Evolutionary conservation across 1,284 basidiomycete genomes (phyloP).

Genomic region (Limonomyces culmigenus): DNA sequence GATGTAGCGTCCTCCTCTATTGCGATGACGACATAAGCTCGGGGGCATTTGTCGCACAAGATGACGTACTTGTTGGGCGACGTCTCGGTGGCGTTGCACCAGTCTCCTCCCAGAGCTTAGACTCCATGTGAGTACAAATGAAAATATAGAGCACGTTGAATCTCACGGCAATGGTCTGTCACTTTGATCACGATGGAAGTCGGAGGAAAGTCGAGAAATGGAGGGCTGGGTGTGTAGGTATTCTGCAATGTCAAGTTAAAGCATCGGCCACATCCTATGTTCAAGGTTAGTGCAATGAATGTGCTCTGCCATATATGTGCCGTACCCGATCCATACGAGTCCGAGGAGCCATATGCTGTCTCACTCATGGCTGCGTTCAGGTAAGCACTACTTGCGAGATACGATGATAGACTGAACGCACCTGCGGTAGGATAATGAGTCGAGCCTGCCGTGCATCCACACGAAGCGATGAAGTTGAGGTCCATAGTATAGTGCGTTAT

Average conservation of each 20-base stretch:
- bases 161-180: slow-evolving; percentile 48
- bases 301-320: not conserved
- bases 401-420: not conserved
- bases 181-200: slow-evolving; percentile 57
- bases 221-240: slow-evolving; percentile 46
- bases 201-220: slow-evolving; percentile 42
- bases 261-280: slow-evolving; percentile 45
- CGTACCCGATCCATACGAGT: slow-evolving; percentile 41
- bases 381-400: not conserved
- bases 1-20: slow-evolving; percentile 43
- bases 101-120: not conserved
- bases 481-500: slow-evolving; percentile 51
- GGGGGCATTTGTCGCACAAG: not conserved
- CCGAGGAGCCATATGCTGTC: slow-evolving; percentile 59
- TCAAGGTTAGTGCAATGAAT: not conserved
- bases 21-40: not conserved
- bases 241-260: slow-evolving; percentile 61
- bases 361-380: slow-evolving; percentile 36
- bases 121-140: not conserved
- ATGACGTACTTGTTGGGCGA: slow-evolving; percentile 1
- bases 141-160: slow-evolving; percentile 37
- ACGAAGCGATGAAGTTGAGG: slow-evolving; percentile 32
- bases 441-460: slow-evolving; percentile 50
- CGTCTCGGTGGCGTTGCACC: not conserved
- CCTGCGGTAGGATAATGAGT: slow-evolving; percentile 1